These are phyloP conservation scores for Penicillium herquei DNA, from an alignment of 495 filamentous ascomycete species.

Conservation along the genomic window DNA sequence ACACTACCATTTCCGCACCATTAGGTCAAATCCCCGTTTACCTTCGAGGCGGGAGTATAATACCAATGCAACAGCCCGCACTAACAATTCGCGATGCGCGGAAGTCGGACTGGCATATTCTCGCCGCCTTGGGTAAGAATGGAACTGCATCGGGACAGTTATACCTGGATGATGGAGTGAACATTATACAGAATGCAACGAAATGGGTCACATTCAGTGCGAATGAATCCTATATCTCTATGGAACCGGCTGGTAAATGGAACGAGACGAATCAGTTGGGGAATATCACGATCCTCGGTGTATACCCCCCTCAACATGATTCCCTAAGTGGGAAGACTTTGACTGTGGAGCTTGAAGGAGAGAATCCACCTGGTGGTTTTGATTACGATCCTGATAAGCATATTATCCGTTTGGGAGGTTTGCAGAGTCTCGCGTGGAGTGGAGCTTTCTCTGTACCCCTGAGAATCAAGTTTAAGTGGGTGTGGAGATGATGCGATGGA, in stretches of 20 bases:
- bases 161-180: constrained; percentile 85
- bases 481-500: constrained; percentile 38
- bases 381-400: constrained; percentile 46
- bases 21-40: constrained; percentile 79
- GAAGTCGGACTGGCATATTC: constrained; percentile 65
- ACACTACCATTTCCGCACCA: constrained; percentile 71
- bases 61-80: constrained; percentile 70
- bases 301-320: constrained; percentile 20
- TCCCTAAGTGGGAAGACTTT: constrained; percentile 49
- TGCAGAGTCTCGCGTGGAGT: constrained; percentile 45
- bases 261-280: constrained; percentile 59
- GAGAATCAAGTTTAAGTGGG: constrained; percentile 42
- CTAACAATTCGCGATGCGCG: constrained; percentile 66
- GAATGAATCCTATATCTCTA: constrained; percentile 42
- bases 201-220: constrained; percentile 59
- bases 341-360: not conserved
- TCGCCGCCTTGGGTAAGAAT: constrained; percentile 57
- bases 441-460: constrained; percentile 39
- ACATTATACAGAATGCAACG: constrained; percentile 55
- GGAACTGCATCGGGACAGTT: constrained; percentile 63
- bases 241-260: constrained; percentile 51
- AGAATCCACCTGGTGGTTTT: constrained; percentile 30
- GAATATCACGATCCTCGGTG: constrained; percentile 68
- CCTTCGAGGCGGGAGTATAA: constrained; percentile 65
- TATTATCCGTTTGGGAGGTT: constrained; percentile 48